Conservation (phyloP, 371 early-diverging fungal species). For the Sporodiniella umbellata region DNA sequence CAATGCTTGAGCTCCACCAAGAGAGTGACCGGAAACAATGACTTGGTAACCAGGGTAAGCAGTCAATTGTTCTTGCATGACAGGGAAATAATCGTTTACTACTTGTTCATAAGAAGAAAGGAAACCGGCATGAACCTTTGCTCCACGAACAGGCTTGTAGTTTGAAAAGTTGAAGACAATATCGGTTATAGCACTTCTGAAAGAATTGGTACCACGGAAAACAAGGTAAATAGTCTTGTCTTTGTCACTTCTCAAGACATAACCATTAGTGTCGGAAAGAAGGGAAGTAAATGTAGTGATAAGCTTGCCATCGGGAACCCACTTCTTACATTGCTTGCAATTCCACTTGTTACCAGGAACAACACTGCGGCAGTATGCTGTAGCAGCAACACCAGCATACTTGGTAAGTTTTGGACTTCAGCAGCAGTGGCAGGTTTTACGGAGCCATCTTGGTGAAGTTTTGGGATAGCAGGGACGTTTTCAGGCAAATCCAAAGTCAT, state of each 20-base stretch:
- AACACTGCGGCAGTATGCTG: slow-evolving; percentile 16
- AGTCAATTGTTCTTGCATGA: slow-evolving; percentile 11
- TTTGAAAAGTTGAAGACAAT: not conserved
- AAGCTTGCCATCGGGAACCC: slow-evolving; percentile 21
- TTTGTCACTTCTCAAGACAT: slow-evolving; percentile 15
- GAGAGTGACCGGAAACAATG: slow-evolving; percentile 19
- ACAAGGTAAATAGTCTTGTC: slow-evolving; percentile 20
- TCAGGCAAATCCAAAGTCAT: slow-evolving; percentile 9
- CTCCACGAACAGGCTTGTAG: slow-evolving; percentile 9
- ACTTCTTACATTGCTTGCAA: slow-evolving; percentile 13
- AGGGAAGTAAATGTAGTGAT: slow-evolving; percentile 13
- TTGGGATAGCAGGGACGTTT: slow-evolving; percentile 1
- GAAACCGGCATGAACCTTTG: slow-evolving; percentile 9
- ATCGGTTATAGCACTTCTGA: slow-evolving; percentile 12
- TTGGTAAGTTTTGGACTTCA: slow-evolving; percentile 7
- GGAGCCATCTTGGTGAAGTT: not conserved
- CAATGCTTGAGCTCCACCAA: slow-evolving; percentile 23
- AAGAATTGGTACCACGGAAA: slow-evolving; percentile 21
- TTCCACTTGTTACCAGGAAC: slow-evolving; percentile 14
- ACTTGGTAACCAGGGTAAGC: slow-evolving; percentile 18
- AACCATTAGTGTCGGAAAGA: slow-evolving; percentile 16
- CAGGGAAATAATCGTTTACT: slow-evolving; percentile 7
- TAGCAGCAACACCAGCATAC: slow-evolving; percentile 17
- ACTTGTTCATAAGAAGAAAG: slow-evolving; percentile 6
- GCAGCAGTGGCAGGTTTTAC: slow-evolving; percentile 3